A percentile compares a stretch with the other conserved stretches of the same genome.
These are phyloP conservation scores for Claviceps maximensis DNA, from an alignment of 2,329 filamentous ascomycete genomes.

Conservation along the genomic window DNA sequence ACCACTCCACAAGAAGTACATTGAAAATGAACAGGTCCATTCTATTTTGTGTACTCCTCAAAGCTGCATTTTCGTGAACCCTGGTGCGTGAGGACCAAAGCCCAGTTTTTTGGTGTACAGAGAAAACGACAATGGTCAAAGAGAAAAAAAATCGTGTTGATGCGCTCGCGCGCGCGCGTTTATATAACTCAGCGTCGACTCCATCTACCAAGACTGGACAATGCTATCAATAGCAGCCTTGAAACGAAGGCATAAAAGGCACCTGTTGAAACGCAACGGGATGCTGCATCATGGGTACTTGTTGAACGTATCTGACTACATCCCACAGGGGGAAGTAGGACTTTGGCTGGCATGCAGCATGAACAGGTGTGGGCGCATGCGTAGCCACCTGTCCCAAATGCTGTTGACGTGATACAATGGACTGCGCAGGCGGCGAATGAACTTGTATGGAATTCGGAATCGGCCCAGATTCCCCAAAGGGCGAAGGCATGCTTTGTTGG, in stretches of 20 bases:
- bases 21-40: too few relatives aligned
- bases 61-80: too few relatives aligned
- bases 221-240: conserved; percentile 31
- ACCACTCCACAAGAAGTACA: too few relatives aligned
- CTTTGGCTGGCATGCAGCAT: conserved; percentile 29
- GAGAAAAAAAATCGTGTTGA: too few relatives aligned
- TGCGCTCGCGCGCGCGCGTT: too few relatives aligned
- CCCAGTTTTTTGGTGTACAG: too few relatives aligned
- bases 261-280: conserved; percentile 39
- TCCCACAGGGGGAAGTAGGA: conserved; percentile 39
- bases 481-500: conserved; percentile 17
- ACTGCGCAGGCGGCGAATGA: conserved; percentile 13
- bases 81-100: too few relatives aligned
- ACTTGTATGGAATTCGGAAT: conserved; percentile 9
- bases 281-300: conserved; percentile 34
- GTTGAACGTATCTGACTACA: conserved; percentile 38
- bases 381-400: conserved; percentile 13
- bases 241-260: conserved; percentile 36
- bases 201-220: too few relatives aligned
- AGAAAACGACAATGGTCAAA: too few relatives aligned
- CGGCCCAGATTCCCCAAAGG: conserved; percentile 28
- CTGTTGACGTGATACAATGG: conserved; percentile 18
- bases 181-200: neutral
- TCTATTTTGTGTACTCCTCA: too few relatives aligned
- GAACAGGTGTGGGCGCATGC: conserved; percentile 24